A percentile compares a stretch with the other conserved stretches of the same genome.
Evolutionary conservation across 2,329 filamentous ascomycete species (phyloP).

Genomic region (Epichloe typhina): DNA sequence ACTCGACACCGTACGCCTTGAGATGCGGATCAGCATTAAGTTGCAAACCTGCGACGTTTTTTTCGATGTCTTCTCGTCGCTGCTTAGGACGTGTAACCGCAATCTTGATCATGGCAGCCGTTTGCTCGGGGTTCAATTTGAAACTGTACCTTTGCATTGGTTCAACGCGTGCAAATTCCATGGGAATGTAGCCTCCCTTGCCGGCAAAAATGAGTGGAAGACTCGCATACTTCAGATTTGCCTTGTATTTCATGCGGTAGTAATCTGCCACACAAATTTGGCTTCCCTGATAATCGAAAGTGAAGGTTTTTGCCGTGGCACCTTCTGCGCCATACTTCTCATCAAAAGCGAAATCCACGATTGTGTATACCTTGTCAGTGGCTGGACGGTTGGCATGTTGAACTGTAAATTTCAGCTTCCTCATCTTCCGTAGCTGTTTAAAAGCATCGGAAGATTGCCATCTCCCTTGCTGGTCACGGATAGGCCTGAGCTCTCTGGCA

Average conservation of each 20-base stretch:
- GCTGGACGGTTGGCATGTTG: constrained; percentile 33
- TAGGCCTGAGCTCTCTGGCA: constrained; percentile 21
- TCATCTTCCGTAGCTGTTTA: constrained; percentile 38
- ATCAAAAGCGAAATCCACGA: constrained; percentile 38
- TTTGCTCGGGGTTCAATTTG: constrained; percentile 53
- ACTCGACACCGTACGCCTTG: constrained; percentile 57
- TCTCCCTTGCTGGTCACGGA: constrained; percentile 12
- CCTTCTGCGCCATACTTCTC: constrained; percentile 30
- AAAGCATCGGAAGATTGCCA: constrained; percentile 36
- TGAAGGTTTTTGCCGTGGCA: constrained; percentile 35
- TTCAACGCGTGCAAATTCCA: constrained; percentile 43
- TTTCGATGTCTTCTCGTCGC: constrained; percentile 52
- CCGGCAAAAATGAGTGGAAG: constrained; percentile 47
- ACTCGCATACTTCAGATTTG: constrained; percentile 30
- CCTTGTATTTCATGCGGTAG: constrained; percentile 41
- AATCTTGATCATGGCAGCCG: constrained; percentile 81
- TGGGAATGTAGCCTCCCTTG: constrained; percentile 42
- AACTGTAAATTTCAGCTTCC: constrained; percentile 43
- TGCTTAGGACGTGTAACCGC: constrained; percentile 64
- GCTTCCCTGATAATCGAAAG: constrained; percentile 39
- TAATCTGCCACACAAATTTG: constrained; percentile 37
- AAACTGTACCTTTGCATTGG: constrained; percentile 47
- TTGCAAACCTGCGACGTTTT: constrained; percentile 43
- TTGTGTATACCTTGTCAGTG: constrained; percentile 35
- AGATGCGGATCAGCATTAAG: constrained; percentile 62